Evolutionary conservation across 169 alveolate species (phyloP).

Genomic region (Neospora caninum): DNA sequence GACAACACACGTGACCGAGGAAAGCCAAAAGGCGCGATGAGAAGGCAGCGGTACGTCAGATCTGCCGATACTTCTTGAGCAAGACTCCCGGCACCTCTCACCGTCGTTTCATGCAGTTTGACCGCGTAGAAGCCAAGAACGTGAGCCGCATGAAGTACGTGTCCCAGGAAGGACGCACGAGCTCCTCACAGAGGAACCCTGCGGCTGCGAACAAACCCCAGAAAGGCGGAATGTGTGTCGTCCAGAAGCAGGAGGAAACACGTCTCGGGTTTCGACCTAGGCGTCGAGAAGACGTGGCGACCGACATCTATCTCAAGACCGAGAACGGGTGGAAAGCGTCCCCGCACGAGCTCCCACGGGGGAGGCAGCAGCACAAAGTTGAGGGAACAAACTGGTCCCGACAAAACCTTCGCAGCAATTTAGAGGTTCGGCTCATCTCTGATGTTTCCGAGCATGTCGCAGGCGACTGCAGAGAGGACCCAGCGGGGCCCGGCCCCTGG

Average conservation of each 20-base stretch:
- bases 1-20: neutral
- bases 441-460: too few relatives aligned
- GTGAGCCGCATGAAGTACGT: conserved; percentile 87
- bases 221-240: neutral
- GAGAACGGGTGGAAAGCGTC: too few relatives aligned
- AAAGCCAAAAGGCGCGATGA: neutral
- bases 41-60: neutral
- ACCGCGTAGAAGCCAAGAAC: conserved; percentile 80
- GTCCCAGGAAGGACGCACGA: conserved; percentile 81
- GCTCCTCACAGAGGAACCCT: conserved; percentile 47
- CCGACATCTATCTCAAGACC: too few relatives aligned
- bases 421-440: too few relatives aligned
- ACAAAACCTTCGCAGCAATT: too few relatives aligned
- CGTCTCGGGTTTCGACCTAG: too few relatives aligned
- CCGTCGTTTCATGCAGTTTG: conserved; percentile 87
- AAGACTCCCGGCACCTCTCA: neutral
- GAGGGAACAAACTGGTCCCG: too few relatives aligned
- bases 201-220: neutral
- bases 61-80: neutral
- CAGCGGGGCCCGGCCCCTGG: too few relatives aligned
- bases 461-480: too few relatives aligned
- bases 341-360: too few relatives aligned
- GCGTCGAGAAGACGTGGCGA: too few relatives aligned
- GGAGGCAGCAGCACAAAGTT: too few relatives aligned
- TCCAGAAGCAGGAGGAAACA: neutral